Evolutionary conservation across 768 basidiomycete genomes (phyloP).

Genomic region (Termitomyces sp.): DNA sequence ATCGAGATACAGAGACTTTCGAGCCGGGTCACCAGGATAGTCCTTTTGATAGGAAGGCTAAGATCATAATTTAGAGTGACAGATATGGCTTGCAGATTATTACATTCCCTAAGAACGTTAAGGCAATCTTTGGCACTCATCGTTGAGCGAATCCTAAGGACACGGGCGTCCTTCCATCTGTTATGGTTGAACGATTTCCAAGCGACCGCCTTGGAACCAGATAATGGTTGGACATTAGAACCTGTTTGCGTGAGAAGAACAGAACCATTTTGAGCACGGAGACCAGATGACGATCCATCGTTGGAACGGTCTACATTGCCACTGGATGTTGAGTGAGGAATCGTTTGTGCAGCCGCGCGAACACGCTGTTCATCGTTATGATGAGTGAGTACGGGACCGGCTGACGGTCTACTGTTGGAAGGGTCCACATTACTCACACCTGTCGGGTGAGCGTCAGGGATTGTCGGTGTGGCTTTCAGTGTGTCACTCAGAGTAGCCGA

Average conservation of each 20-base stretch:
- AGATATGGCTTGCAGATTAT: background rate
- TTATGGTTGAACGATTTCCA: background rate
- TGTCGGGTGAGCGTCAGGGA: no score
- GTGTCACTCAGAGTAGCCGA: no score
- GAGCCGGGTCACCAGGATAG: background rate
- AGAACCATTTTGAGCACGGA: no score
- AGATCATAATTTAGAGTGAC: background rate
- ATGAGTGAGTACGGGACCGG: no score
- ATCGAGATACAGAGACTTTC: background rate
- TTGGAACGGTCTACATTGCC: background rate
- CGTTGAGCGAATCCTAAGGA: background rate
- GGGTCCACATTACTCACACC: no score
- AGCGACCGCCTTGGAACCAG: background rate
- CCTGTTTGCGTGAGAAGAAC: no score
- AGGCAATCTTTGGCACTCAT: background rate
- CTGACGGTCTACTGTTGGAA: no score
- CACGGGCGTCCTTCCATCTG: background rate
- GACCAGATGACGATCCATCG: background rate
- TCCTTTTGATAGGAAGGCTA: background rate
- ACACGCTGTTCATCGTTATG: no score
- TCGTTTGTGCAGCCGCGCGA: no score
- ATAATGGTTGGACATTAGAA: background rate
- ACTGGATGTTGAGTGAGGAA: background rate
- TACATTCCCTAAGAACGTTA: background rate
- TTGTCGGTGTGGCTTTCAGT: no score